Conservation (phyloP, 805 yeast species). For the Lachancea meyersii region DNA sequence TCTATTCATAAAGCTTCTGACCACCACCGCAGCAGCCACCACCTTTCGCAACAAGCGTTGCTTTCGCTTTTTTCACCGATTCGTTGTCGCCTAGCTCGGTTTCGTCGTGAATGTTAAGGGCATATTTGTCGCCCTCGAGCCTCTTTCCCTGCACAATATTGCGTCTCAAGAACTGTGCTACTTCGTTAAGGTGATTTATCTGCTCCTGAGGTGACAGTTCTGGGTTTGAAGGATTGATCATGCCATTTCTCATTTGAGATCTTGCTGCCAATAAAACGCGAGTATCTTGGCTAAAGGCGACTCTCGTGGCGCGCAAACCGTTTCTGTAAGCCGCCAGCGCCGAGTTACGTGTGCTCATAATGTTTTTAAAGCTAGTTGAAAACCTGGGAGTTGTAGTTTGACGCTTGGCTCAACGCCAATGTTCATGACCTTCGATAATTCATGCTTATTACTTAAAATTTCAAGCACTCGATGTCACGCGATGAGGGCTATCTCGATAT, state of each 20-base stretch:
- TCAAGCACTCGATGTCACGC: no score
- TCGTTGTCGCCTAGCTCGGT: slow-evolving; percentile 93
- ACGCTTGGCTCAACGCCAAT: not conserved
- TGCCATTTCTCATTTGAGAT: slow-evolving; percentile 48
- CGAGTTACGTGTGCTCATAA: slow-evolving; percentile 6
- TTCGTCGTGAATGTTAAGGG: slow-evolving; percentile 65
- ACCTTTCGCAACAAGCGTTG: slow-evolving; percentile 42
- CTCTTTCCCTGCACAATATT: slow-evolving; percentile 85
- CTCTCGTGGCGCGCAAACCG: slow-evolving; percentile 58
- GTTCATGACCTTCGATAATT: no score
- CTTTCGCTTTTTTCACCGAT: slow-evolving; percentile 49
- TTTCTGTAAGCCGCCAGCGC: slow-evolving; percentile 54
- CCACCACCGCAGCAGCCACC: slow-evolving; percentile 58
- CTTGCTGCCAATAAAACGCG: slow-evolving; percentile 55
- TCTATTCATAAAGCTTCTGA: slow-evolving; percentile 13
- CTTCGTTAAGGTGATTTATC: slow-evolving; percentile 55
- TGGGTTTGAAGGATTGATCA: slow-evolving; percentile 41
- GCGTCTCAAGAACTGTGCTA: slow-evolving; percentile 58
- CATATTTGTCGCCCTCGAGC: slow-evolving; percentile 25
- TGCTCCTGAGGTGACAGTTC: slow-evolving; percentile 43
- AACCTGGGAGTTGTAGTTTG: not conserved
- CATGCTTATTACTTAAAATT: no score
- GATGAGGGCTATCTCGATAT: no score
- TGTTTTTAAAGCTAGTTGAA: not conserved
- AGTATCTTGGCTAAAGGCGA: slow-evolving; percentile 46